These are phyloP conservation scores for Fusarium guadeloupense DNA, from an alignment of 2,329 filamentous ascomycete species.

Conservation along the genomic window DNA sequence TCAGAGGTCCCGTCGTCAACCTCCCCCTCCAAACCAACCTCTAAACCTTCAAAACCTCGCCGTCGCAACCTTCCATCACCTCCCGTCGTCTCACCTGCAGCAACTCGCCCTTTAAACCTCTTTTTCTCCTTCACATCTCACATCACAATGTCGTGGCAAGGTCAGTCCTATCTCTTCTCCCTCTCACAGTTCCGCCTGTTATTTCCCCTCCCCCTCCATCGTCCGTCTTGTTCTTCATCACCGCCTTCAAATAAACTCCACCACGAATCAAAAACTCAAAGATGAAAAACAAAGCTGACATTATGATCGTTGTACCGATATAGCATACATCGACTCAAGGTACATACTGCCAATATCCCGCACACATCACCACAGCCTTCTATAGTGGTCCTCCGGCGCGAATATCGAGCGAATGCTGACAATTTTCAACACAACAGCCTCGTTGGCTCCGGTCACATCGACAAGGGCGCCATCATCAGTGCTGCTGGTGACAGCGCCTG, in stretches of 20 bases:
- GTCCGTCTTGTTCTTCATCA: constrained; percentile 30
- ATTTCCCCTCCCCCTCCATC: constrained; percentile 30
- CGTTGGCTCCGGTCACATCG: constrained; percentile 79
- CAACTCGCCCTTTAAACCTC: not conserved
- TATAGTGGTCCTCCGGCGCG: not conserved
- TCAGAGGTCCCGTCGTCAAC: constrained; percentile 25
- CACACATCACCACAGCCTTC: not conserved
- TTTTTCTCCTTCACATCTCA: constrained; percentile 23
- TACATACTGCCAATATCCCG: constrained; percentile 44
- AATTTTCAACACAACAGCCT: constrained; percentile 65
- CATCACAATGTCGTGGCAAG: constrained; percentile 77
- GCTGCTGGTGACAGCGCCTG: constrained; percentile 81
- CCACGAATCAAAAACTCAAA: constrained; percentile 17
- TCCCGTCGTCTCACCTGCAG: constrained; percentile 9
- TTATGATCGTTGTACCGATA: constrained; percentile 13
- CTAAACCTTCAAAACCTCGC: constrained; percentile 36
- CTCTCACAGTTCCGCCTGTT: constrained; percentile 6
- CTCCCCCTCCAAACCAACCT: constrained; percentile 34
- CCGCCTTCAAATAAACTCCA: constrained; percentile 44
- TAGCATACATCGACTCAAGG: constrained; percentile 64
- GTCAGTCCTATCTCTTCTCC: constrained; percentile 54
- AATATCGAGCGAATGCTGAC: constrained; percentile 38
- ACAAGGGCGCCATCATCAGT: constrained; percentile 88
- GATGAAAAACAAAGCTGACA: constrained; percentile 24
- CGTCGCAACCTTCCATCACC: constrained; percentile 23